phyloP scores from a whole-genome alignment of 176 grass and related monocot species.

The Urochloa ruziziensis region DNA sequence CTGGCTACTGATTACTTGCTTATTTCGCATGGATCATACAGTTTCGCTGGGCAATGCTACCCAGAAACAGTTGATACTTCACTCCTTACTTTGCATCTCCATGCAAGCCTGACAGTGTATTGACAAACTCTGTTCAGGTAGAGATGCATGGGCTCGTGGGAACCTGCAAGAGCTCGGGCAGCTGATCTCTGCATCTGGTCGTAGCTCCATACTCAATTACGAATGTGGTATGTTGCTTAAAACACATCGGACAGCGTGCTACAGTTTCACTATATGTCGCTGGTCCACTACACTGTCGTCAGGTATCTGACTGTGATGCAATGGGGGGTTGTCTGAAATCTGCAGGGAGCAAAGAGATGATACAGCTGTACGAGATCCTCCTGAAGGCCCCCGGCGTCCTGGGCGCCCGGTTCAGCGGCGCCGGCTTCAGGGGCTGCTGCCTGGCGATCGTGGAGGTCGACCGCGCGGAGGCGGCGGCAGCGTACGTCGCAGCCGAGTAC shows the following conservation, averaged over 20 bases:
- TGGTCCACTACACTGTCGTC: background rate
- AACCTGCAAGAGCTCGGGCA: slow-evolving; percentile 73
- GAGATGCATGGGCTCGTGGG: slow-evolving; percentile 67
- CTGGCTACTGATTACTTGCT: background rate
- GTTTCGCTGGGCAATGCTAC: background rate
- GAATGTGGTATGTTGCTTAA: slow-evolving; percentile 68
- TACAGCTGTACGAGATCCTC: slow-evolving; percentile 91
- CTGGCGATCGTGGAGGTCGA: slow-evolving; percentile 59
- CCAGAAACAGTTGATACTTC: background rate
- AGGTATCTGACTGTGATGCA: background rate
- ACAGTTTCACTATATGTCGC: background rate
- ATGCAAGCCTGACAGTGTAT: slow-evolving; percentile 2
- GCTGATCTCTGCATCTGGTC: slow-evolving; percentile 77
- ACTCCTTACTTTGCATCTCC: background rate
- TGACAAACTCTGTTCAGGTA: slow-evolving; percentile 42
- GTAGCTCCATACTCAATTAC: slow-evolving; percentile 89
- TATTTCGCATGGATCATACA: background rate
- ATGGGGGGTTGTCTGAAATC: background rate
- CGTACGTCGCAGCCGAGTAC: slow-evolving; percentile 57
- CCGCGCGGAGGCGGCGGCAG: slow-evolving; percentile 59
- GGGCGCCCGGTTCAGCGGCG: slow-evolving; percentile 88
- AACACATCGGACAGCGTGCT: background rate
- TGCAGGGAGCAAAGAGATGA: slow-evolving; percentile 86
- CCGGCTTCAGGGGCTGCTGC: slow-evolving; percentile 95
- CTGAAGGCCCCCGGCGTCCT: slow-evolving; percentile 80